Conservation (phyloP, 2,329 filamentous ascomycete genomes). For the Pyricularia grisea region DNA sequence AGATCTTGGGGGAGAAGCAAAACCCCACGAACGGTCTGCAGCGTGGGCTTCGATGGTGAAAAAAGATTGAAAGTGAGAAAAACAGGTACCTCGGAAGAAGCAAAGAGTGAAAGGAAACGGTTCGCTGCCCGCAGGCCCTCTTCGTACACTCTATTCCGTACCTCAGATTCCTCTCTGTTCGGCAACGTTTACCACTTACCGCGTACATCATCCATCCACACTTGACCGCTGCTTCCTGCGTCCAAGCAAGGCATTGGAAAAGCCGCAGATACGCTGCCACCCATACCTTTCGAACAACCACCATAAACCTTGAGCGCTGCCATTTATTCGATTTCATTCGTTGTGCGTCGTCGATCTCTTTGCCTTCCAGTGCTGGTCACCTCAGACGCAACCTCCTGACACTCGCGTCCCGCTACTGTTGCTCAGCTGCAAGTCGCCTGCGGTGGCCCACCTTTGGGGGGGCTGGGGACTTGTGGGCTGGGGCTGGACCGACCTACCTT, state of each 20-base stretch:
- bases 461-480: not conserved
- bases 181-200: not conserved
- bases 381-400: not conserved
- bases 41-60: not conserved
- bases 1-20: not conserved
- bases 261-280: not conserved
- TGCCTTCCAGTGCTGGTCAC: not conserved
- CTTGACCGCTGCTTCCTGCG: not conserved
- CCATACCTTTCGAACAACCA: not conserved
- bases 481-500: not conserved
- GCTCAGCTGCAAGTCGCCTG: not conserved
- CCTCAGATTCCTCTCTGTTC: not conserved
- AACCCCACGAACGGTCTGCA: not conserved
- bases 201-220: not conserved
- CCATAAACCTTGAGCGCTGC: not conserved
- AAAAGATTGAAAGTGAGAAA: not conserved
- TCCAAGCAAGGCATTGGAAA: not conserved
- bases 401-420: not conserved
- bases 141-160: not conserved
- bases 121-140: not conserved
- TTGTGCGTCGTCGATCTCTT: not conserved
- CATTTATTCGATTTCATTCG: not conserved
- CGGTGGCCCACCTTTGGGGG: not conserved
- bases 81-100: not conserved
- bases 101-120: not conserved